phyloP scores from a whole-genome alignment of 768 basidiomycete species.

The Tulasnella calospora region DNA sequence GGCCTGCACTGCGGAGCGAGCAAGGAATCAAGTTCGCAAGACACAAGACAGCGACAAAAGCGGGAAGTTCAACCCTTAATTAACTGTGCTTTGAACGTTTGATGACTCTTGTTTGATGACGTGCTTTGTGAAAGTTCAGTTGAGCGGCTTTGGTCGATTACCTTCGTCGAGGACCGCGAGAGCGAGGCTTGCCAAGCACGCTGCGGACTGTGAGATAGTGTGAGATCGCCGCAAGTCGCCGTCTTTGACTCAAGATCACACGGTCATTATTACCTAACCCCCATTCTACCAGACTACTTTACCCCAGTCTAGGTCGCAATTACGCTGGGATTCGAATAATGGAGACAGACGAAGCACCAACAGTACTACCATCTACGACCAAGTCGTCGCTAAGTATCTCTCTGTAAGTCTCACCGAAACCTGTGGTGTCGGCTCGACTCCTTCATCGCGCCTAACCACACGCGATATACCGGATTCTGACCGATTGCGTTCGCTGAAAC shows the following conservation, averaged over 20 bases:
- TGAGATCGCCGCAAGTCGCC: conserved; percentile 1
- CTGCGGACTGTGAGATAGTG: background rate
- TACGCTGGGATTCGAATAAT: conserved; percentile 17
- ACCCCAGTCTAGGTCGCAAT: background rate
- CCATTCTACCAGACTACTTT: background rate
- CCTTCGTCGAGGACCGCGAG: background rate
- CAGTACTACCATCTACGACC: conserved; percentile 10
- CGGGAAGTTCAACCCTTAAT: background rate
- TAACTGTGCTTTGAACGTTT: background rate
- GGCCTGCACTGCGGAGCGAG: background rate
- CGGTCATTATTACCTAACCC: background rate
- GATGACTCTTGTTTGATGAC: background rate
- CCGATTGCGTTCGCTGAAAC: background rate
- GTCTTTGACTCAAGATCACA: background rate
- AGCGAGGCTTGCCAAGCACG: background rate
- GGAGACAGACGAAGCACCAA: conserved; percentile 17
- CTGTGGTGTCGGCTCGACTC: background rate
- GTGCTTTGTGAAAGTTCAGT: background rate
- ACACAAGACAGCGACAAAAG: background rate
- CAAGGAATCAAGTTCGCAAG: background rate
- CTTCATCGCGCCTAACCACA: background rate
- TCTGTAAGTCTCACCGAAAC: conserved; percentile 14
- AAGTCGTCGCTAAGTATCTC: conserved; percentile 27
- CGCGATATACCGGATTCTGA: background rate
- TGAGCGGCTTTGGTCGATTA: background rate